Evolutionary conservation across 352 stramenopile species (phyloP), one percentile per base, ranked within the genome.

Genomic region (Globisporangium mamillatum): DNA sequence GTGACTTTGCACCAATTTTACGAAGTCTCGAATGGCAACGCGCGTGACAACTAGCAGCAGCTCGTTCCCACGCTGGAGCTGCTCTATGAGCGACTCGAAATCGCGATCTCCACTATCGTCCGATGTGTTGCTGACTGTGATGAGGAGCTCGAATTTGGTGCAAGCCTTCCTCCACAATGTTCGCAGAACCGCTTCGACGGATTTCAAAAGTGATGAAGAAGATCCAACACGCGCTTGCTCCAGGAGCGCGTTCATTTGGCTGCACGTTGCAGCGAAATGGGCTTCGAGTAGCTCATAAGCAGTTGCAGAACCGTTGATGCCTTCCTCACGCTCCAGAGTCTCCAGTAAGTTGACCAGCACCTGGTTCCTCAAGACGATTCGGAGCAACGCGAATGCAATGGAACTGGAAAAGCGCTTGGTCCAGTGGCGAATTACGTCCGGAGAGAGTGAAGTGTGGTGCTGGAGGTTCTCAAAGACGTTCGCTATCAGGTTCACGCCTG

Each of bases 31-130:
- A 14, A 71, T 67, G 14, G 44, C 41, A 44, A 65, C 38, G 14
- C 44, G 71, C 41, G 77, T 38, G 16, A 80, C 46, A 18, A 71
- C 24, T 12, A 73, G n/a, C 34, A 78, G 44, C 18, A 82, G 41
- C 52, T 76, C 68, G 24, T 69, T 67, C 25, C 75, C 44, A 18
- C 50, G 34, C 59, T 55, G 48, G 53, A 82, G 65, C 7, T 59
- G 54, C 18, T 75, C 66, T 16, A 73, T 44, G 29, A 74, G 71
- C 2, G 56, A 63, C 0, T 10, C 62, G 27, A 9, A 16, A 25
- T 32, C 22, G 14, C 5, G 3, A 9, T 38, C 34, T 46, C 46
- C 24, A 8, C 29, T 53, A 22, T 29, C 32, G 1, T 6, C 14
- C 18, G 6, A 50, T n/a, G 14, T n/a, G 41, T 20, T n/a, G 41